Base-by-base conservation (phyloP, 169 alveolate genomes). In the Plasmodium chabaudi region DNA sequence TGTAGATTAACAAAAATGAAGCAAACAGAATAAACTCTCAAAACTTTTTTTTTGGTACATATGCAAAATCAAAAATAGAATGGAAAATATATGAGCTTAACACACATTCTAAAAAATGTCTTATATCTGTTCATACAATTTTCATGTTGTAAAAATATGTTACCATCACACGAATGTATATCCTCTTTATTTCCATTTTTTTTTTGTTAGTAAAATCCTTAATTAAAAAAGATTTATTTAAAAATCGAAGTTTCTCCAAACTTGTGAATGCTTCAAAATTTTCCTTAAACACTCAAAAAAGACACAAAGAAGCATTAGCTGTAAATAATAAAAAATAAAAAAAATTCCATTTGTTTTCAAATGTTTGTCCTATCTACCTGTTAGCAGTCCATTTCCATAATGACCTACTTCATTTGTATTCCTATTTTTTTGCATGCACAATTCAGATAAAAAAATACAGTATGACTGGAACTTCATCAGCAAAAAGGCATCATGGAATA, bases 281-380 rank as follows among this genome's bases (percentile, higher is more conserved):
- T 77, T 63, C 70, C 27, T 34, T 93, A 4, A 88, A 42, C 55
- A 89, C 96, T n/a, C 93, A 93, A 72, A 93, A 93, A 67, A 88
- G 96, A n/a, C 96, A 93, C 86, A 93, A 93, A 73, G 96, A 93
- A 72, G 95, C 96, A 9, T 23, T 91, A 68, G 72, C 77, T 75
- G 96, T 93, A 73, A 21, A 88, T 70, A 19, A 34, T 19, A 46
- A 70, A 57, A 12, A 71, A 17, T 1, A 27, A 60, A 19, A 15
- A n/a, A 10, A 46, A 59, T 34, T 13, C 3, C 15, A 44, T 55
- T 60, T 60, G 9, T 44, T 21, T 63, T 44, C 27, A 25, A 34
- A 69, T 69, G 63, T 69, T 0, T 21, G 2, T 0, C 21, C 59
- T 13, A 69, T 49, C 12, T 69, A 44, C 12, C 27, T 39, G 42